Base-by-base conservation (phyloP, 1,139 yeast species). In the Suhomyces guaymorum region DNA sequence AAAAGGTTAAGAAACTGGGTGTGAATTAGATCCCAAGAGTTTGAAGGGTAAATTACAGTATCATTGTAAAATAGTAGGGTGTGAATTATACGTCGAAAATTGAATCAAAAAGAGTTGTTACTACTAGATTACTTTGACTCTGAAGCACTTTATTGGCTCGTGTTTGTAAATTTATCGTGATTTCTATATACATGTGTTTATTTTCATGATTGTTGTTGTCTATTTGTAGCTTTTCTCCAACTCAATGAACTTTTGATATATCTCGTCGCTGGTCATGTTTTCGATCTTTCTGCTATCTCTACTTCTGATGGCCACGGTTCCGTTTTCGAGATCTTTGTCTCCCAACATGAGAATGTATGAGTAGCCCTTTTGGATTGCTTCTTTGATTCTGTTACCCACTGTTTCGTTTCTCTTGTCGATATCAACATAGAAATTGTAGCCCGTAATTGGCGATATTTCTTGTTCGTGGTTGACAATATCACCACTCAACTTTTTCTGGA, bases 301-400 rank as follows among this genome's bases (percentile, higher is more conserved):
- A 13, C 79, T 61, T 52, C 97, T 74, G 5, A 92, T 74, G 2
- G 95, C 82, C 17, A 82, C 69, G 1, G 77, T 76, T 0, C 77
- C 75, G 27, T 64, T 63, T 36, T 73, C 78, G 7, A 84, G 65
- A 55, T 92, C 99, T 49, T 79, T 78, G 51, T 89, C 97, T 18
- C 99, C 99, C 31, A 92, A 74, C 65, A 89, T 75, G 20, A 90
- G 65, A 31, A 92, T 77, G 54, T 78, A 92, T 11, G 88, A 83
- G 55, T 85, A 89, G 1, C 92, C 90, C 51, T 82, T 81, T 34
- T 70, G 66, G 16, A 83, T 68, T 4, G 96, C 88, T 41, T 89
- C 89, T 52, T 84, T 82, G 38, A 89, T 79, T 54, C 96, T 73
- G 39, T 74, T 76, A 1, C 95, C 92, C 15, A 90, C 80, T 3